phyloP scores from a whole-genome alignment of 1,284 basidiomycete species.

The Moesziomyces globuligerus region DNA sequence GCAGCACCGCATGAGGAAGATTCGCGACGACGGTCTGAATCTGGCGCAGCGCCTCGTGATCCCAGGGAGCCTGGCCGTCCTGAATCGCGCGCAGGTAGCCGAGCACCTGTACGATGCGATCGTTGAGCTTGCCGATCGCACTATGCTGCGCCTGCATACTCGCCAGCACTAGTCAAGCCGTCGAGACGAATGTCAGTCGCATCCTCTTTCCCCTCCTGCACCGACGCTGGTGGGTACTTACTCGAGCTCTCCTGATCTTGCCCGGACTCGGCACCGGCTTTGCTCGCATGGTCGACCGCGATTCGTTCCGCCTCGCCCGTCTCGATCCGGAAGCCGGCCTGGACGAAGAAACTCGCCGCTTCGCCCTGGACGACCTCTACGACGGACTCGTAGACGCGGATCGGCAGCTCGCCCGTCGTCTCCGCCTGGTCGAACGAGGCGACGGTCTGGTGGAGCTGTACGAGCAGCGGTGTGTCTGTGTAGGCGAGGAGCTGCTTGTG shows the following conservation, averaged over 20 bases:
- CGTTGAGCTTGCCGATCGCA: constrained; percentile 93
- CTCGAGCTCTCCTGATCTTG: constrained; percentile 73
- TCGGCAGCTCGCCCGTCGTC: constrained; percentile 51
- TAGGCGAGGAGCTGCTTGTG: constrained; percentile 77
- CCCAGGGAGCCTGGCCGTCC: constrained; percentile 30
- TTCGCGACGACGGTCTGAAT: constrained; percentile 85
- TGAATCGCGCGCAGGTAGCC: constrained; percentile 72
- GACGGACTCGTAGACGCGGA: constrained; percentile 56
- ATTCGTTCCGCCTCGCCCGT: constrained; percentile 98
- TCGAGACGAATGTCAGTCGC: constrained; percentile 2
- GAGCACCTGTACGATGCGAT: constrained; percentile 83
- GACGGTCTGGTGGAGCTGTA: constrained; percentile 69
- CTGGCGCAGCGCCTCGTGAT: constrained; percentile 80
- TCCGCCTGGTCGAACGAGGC: constrained; percentile 32
- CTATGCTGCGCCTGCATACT: constrained; percentile 90
- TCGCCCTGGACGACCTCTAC: constrained; percentile 51
- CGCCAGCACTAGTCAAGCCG: constrained; percentile 93
- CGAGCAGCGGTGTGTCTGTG: constrained; percentile 70
- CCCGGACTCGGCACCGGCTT: constrained; percentile 78
- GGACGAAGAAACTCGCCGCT: constrained; percentile 73
- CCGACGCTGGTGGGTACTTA: constrained; percentile 45
- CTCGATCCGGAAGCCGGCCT: constrained; percentile 85
- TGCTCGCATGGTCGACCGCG: constrained; percentile 93
- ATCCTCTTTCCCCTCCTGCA: not conserved
- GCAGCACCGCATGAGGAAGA: constrained; percentile 42